Conservation (phyloP, 768 basidiomycete species). For the Hericium coralloides region DNA sequence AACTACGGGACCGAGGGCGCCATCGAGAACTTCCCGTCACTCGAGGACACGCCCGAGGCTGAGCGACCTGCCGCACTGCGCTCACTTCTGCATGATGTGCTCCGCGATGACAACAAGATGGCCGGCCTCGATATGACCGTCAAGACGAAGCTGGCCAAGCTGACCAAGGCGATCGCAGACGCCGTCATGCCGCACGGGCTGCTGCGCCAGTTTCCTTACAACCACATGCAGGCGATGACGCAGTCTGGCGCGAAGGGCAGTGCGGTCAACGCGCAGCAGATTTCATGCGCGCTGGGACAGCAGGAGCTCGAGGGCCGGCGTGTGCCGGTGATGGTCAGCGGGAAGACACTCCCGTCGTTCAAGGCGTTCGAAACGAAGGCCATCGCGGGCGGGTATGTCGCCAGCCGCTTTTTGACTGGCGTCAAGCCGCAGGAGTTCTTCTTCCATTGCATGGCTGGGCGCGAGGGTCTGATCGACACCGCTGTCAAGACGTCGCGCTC, state of each 20-base stretch:
- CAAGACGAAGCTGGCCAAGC: conserved; percentile 75
- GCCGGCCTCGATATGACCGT: conserved; percentile 91
- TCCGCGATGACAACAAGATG: conserved; percentile 96
- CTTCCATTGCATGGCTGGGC: conserved; percentile 99
- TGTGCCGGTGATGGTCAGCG: conserved; percentile 98
- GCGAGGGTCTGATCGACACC: conserved; percentile 98
- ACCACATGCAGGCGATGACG: conserved; percentile 99
- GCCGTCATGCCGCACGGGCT: conserved; percentile 80
- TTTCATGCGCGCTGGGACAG: conserved; percentile 96
- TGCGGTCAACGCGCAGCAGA: conserved; percentile 94
- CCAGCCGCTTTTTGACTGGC: conserved; percentile 97
- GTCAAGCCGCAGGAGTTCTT: conserved; percentile 98
- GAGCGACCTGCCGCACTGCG: conserved; percentile 53
- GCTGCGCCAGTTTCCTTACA: conserved; percentile 90
- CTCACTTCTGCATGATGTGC: conserved; percentile 77
- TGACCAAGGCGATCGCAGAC: conserved; percentile 87
- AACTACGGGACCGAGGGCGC: conserved; percentile 81
- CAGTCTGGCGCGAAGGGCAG: conserved; percentile 97
- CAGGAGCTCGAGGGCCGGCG: conserved; percentile 98
- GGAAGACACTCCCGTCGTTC: conserved; percentile 97
- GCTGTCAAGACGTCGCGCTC: conserved; percentile 99
- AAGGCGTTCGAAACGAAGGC: conserved; percentile 96
- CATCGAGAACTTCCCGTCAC: conserved; percentile 82
- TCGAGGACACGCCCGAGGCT: conserved; percentile 37
- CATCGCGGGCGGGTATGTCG: conserved; percentile 96